A percentile compares a stretch with the other conserved stretches of the same genome.
These are phyloP conservation scores for Cicer arietinum DNA, from an alignment of 306 rosid species.

Conservation along the genomic window DNA sequence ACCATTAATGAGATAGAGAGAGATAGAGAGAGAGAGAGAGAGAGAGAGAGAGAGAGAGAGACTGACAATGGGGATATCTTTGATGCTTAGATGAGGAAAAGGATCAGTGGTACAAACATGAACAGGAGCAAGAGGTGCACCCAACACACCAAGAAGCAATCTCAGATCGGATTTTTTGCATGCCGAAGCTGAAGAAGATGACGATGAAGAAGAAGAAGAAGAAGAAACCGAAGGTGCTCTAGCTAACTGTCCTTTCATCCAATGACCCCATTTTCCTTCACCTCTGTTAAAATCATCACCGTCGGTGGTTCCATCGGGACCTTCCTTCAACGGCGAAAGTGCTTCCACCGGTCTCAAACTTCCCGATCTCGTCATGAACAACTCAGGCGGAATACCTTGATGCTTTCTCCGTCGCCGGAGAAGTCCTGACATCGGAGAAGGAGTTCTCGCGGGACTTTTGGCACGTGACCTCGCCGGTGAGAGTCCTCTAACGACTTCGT, in stretches of 20 bases:
- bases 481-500: slow-evolving; percentile 84
- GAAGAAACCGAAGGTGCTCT: slow-evolving; percentile 78
- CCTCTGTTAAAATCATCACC: slow-evolving; percentile 61
- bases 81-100: slow-evolving; percentile 91
- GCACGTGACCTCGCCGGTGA: slow-evolving; percentile 86
- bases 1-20: not conserved
- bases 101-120: slow-evolving; percentile 86
- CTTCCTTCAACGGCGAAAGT: slow-evolving; percentile 92
- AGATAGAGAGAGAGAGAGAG: not conserved
- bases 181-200: slow-evolving; percentile 59
- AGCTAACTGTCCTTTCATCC: slow-evolving; percentile 89
- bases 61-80: slow-evolving; percentile 96
- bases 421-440: slow-evolving; percentile 73
- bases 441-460: slow-evolving; percentile 68
- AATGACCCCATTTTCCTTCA: slow-evolving; percentile 82
- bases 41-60: not conserved
- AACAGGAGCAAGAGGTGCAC: slow-evolving; percentile 94
- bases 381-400: slow-evolving; percentile 67
- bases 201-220: slow-evolving; percentile 62
- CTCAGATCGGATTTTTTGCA: slow-evolving; percentile 92
- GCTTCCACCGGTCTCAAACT: slow-evolving; percentile 85
- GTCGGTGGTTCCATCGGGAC: slow-evolving; percentile 83
- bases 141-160: slow-evolving; percentile 87
- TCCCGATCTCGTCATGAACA: slow-evolving; percentile 82
- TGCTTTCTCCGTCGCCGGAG: slow-evolving; percentile 76